Evolutionary conservation across 1,284 basidiomycete species (phyloP), one percentile per base, ranked within the genome.

Genomic region (Malassezia cuniculi): DNA sequence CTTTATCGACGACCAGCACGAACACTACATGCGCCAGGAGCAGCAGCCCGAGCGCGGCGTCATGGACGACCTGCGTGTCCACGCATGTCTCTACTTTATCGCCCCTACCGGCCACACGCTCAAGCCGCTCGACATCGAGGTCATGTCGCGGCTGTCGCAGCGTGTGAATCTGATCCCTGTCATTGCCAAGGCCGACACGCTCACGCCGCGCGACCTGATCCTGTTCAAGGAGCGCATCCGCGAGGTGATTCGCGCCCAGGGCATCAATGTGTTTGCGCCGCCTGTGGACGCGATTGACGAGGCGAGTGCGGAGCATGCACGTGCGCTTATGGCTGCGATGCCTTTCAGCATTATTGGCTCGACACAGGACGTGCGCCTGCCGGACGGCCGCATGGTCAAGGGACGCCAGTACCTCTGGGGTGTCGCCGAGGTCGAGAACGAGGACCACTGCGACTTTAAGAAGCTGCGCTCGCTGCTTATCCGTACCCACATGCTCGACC

Each of bases 371-470:
- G 90, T 99, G 17, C 77, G 77, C 55, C 93, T 87, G 3, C 69
- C 74, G 26, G 90, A 97, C 68, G 93, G 93, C 9, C 80, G 89
- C 42, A 72, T 78, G 22, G 90, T 97, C 68, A 95, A 95, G 71
- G 90, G 93, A 30, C 81, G 93, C 60, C 85, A 95, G 69, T 99
- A 99, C 69, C 78, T 93, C n/a, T 99, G 93, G 93, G 93, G 93
- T 73, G 86, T 95, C 20, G 90, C 90, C 17, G 90, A 99, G 74
- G 57, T 97, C 43, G 90, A 97, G 72, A 95, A 97, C 68, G 90
- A 95, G 73, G 81, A 82, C 68, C 90, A 99, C 73, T 99, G 93
- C 69, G 93, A 97, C 71, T 97, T 99, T 76, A 85, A 85, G 71
- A 95, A 95, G 72, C 76, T 99, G 39, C 84, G 93, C 49, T 85